These are phyloP conservation scores for Magnusiomyces suaveolens DNA, from an alignment of 1,139 yeast genomes.

Conservation along the genomic window DNA sequence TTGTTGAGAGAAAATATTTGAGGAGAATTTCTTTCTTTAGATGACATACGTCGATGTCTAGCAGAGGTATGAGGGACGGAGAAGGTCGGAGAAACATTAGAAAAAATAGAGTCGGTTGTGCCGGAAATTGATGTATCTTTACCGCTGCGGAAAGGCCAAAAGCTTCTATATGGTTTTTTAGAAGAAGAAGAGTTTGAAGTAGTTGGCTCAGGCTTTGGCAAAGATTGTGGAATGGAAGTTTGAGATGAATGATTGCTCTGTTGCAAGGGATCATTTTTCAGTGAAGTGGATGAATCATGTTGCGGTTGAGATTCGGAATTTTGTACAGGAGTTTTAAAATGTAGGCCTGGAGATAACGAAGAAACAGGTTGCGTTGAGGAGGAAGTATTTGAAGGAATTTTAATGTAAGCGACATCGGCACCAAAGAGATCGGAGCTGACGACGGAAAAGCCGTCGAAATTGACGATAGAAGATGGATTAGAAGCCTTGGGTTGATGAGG, in stretches of 20 bases:
- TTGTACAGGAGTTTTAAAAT: neutral
- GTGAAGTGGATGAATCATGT: neutral
- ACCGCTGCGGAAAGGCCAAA: neutral
- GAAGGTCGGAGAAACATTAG: neutral
- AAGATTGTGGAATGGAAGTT: neutral
- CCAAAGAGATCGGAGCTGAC: conserved; percentile 29
- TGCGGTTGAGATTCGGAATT: neutral
- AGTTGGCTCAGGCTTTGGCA: neutral
- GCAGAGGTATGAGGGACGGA: neutral
- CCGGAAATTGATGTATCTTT: neutral
- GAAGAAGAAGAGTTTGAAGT: neutral
- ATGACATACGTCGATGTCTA: neutral
- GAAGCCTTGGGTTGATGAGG: conserved; percentile 17
- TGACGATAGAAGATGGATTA: conserved; percentile 17
- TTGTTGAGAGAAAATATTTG: conserved; percentile 1
- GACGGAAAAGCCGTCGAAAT: conserved; percentile 21
- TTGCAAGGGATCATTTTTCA: neutral
- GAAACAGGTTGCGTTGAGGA: neutral
- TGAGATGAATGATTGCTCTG: neutral
- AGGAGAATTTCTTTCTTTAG: neutral
- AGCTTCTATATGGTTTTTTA: neutral
- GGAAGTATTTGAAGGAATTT: neutral
- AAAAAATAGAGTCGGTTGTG: neutral
- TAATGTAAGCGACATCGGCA: conserved; percentile 22
- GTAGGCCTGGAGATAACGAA: neutral